A percentile compares a stretch with the other conserved stretches of the same genome.
These are phyloP conservation scores for Rhamnella rubrinervis DNA, from an alignment of 331 rosid genomes.

Conservation along the genomic window DNA sequence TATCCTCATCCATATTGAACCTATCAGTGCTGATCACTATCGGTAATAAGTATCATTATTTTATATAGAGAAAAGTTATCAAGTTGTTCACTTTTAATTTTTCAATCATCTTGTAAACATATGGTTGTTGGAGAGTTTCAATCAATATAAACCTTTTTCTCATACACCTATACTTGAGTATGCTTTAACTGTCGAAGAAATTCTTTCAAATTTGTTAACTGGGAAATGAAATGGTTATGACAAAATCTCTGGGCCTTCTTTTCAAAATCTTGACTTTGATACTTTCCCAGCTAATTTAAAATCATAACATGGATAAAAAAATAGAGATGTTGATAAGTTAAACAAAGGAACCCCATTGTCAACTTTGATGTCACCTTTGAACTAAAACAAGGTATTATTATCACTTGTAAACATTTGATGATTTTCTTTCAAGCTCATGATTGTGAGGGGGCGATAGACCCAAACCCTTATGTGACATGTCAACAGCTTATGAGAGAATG, in stretches of 20 bases:
- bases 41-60: too few species aligned
- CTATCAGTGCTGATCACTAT: too few species aligned
- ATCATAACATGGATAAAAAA: background rate
- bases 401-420: background rate
- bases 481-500: conserved; percentile 16
- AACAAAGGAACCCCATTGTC: background rate
- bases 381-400: conserved; percentile 15
- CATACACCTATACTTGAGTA: conserved; percentile 30
- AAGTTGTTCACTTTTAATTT: background rate
- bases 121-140: conserved; percentile 30
- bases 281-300: background rate
- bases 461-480: conserved; percentile 28
- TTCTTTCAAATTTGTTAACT: background rate
- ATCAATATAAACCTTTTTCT: conserved; percentile 27
- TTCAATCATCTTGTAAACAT: conserved; percentile 3
- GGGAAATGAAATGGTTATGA: background rate
- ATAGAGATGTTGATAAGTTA: too few species aligned
- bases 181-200: conserved; percentile 20
- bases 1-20: background rate
- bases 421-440: conserved; percentile 17
- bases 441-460: conserved; percentile 9
- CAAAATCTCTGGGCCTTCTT: background rate
- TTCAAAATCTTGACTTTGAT: background rate
- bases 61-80: too few species aligned
- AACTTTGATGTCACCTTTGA: conserved; percentile 14